These are phyloP conservation scores for Phylloporus scabripes DNA, from an alignment of 768 basidiomycete species.

Conservation along the genomic window DNA sequence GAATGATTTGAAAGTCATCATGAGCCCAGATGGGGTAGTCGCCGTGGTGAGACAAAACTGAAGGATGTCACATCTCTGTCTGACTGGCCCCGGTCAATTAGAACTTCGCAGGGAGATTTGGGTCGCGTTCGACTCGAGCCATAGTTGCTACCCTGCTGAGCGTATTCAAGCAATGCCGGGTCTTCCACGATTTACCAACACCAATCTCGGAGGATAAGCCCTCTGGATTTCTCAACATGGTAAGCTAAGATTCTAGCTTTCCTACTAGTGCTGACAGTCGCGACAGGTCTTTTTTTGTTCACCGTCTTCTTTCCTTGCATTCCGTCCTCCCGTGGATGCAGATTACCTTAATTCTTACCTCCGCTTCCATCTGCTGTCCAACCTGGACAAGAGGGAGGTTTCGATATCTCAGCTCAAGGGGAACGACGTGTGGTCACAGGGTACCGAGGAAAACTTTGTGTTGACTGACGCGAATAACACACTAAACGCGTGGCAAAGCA, in stretches of 20 bases:
- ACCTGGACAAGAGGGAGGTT: conserved; percentile 50
- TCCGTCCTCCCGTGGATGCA: conserved; percentile 47
- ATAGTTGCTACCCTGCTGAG: conserved; percentile 64
- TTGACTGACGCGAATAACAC: conserved; percentile 60
- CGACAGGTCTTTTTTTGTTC: conserved; percentile 81
- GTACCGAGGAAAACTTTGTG: conserved; percentile 42
- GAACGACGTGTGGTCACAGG: conserved; percentile 9
- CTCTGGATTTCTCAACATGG: conserved; percentile 68
- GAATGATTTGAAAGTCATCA: conserved; percentile 55
- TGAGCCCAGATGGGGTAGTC: conserved; percentile 68
- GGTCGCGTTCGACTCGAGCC: conserved; percentile 56
- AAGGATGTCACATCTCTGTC: neutral
- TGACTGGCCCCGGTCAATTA: conserved; percentile 25
- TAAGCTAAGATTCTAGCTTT: conserved; percentile 30
- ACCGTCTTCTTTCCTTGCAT: conserved; percentile 47
- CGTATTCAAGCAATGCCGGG: conserved; percentile 75
- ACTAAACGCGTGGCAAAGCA: conserved; percentile 60
- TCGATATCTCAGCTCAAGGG: conserved; percentile 39
- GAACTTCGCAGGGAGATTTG: conserved; percentile 80
- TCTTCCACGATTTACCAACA: conserved; percentile 67
- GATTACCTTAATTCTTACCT: conserved; percentile 70
- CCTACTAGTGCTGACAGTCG: conserved; percentile 4
- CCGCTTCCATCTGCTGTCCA: conserved; percentile 53
- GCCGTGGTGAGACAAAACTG: conserved; percentile 58
- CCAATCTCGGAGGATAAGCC: conserved; percentile 42